Evolutionary conservation across 1,284 basidiomycete species (phyloP), one percentile per base, ranked within the genome.

Genomic region (Ustilago loliicola): DNA sequence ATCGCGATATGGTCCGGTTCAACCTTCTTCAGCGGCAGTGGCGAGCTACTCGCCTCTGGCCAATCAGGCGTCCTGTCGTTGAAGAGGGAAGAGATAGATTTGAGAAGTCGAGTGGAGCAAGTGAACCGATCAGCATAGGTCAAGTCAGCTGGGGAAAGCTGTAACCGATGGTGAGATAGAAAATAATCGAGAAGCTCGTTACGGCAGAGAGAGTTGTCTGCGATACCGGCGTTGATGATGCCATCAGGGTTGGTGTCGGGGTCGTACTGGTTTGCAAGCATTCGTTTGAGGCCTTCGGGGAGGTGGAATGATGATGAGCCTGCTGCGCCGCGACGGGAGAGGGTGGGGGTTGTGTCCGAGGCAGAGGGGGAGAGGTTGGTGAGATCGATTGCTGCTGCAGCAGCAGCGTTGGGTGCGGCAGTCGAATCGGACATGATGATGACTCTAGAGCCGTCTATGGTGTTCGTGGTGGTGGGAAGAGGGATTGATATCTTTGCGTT

Each of bases 221-320:
- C 81, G 30, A 82, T 71, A 34, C 81, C 81, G 13, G 80, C 68
- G 23, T 78, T 75, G 61, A 82, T 76, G 61, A 82, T 76, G 56
- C 81, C 81, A 11, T 70, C 17, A 1, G 81, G 81, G 54, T 82
- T 82, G 54, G 61, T 65, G 50, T 51, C 40, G 15, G 63, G 64
- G 23, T 80, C 80, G 61, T 76, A 80, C 40, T 66, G 48, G 64
- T 81, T 68, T 57, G 52, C 29, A 19, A 79, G 61, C 21, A 72
- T 29, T 9, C 61, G 61, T 32, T 59, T 58, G 23, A 69, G 23
- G n/a, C 70, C 74, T 38, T 62, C 55, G 36, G 70, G 59, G 4
- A 80, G 29, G 23, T 58, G 23, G 34, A 80, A 56, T 3, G 32
- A 17, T 17, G n/a, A n/a, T 15, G 69, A 66, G 11, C 61, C 61